A percentile compares a stretch with the other conserved stretches of the same genome.
Evolutionary conservation across 352 stramenopile genomes (phyloP).

Genomic region (Nothophytophthora sp.): DNA sequence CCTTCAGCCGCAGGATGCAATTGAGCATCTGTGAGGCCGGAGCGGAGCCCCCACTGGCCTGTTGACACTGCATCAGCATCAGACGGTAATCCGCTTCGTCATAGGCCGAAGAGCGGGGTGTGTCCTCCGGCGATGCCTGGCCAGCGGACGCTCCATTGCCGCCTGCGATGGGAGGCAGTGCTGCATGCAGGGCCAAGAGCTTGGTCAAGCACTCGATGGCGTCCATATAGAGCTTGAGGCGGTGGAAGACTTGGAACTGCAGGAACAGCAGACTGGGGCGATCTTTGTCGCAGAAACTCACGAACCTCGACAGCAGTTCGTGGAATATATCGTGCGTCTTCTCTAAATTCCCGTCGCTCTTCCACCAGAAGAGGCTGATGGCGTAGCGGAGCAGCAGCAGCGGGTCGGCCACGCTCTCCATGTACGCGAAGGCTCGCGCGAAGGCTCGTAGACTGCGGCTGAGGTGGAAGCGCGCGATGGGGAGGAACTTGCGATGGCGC

Average conservation of each 20-base stretch:
- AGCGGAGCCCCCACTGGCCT: conserved; percentile 55
- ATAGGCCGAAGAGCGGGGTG: conserved; percentile 22
- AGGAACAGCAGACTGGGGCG: conserved; percentile 56
- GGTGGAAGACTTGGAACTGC: conserved; percentile 62
- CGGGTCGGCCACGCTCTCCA: conserved; percentile 63
- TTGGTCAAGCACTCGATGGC: conserved; percentile 51
- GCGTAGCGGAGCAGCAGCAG: conserved; percentile 62
- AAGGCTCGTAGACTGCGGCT: conserved; percentile 52
- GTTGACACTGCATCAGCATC: conserved; percentile 72
- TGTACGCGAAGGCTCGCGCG: conserved; percentile 60
- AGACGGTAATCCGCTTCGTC: conserved; percentile 50
- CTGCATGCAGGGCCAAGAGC: conserved; percentile 29
- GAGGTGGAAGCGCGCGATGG: conserved; percentile 51
- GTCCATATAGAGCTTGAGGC: conserved; percentile 51
- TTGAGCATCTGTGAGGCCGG: conserved; percentile 52
- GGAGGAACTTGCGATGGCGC: conserved; percentile 63
- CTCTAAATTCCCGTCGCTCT: conserved; percentile 45
- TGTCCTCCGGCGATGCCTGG: conserved; percentile 2
- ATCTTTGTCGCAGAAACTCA: conserved; percentile 65
- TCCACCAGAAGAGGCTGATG: conserved; percentile 63
- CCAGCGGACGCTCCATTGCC: conserved; percentile 1
- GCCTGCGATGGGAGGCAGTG: background rate
- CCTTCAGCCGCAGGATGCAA: conserved; percentile 34
- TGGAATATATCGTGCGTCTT: conserved; percentile 57
- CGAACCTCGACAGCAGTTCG: conserved; percentile 56